Evolutionary conservation across 495 filamentous ascomycete genomes (phyloP), one percentile per base, ranked within the genome.

Genomic region (Massariosphaeria phaeospora): DNA sequence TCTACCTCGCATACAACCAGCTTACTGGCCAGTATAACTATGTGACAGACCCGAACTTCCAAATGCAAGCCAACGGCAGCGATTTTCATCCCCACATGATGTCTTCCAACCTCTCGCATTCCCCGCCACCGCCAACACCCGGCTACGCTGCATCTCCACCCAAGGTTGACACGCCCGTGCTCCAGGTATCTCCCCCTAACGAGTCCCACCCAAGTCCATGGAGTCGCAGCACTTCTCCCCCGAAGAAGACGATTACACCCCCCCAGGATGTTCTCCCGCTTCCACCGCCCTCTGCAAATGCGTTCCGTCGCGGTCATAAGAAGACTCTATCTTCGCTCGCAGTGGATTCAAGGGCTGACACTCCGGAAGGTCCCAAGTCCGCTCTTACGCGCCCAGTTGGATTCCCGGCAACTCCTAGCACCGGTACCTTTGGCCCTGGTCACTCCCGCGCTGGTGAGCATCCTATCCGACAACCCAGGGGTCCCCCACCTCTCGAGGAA

Each of bases 371-470:
- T 2, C 88, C 88, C 29, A 91, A 85, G 70, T 89, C 89, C 44
- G 76, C 79, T 7, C 63, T 67, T 34, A 51, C 53, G 35, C 70
- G 67, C 21, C 55, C 61, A 2, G 79, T 83, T 43, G 80, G 78
- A 29, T 79, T 94, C 62, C 88, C 93, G 3, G 73, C 80, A 51
- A 91, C 91, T 24, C 93, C 94, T 1, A 75, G 83, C 66, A 87
- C 84, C 40, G 88, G 85, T 46, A 88, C 89, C 8, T 97, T 97
- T 66, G 94, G 90, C 23, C 93, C 94, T 41, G 93, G 93, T 34
- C 91, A 96, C 66, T 82, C 76, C 47, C 89, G 94, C 54, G 88
- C 88, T 68, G 93, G 93, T 61, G 91, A 96, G 73, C 94, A 97
- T 67, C 93, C 93, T 3, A 74, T 84, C 52, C 93, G 93, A 55